These are phyloP conservation scores for Dichotomopilus funicola DNA, from an alignment of 2,329 filamentous ascomycete genomes.

Conservation along the genomic window DNA sequence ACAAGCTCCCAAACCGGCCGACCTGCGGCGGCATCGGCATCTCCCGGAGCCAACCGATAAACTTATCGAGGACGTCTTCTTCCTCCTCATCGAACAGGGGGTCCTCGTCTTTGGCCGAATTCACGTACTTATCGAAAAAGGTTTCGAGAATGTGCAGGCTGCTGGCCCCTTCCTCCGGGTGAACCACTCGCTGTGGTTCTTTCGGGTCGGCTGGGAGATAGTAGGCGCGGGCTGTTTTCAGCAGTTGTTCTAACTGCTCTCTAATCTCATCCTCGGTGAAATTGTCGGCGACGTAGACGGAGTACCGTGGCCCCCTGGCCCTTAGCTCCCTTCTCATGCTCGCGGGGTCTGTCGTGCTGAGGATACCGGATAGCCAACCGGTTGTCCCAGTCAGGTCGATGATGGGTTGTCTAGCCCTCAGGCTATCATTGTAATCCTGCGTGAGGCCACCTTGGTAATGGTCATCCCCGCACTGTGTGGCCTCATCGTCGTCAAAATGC, in stretches of 20 bases:
- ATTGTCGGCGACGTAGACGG: constrained; percentile 9
- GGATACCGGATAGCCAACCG: not conserved
- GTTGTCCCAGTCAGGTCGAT: constrained; percentile 2
- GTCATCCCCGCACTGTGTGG: too few relatives aligned
- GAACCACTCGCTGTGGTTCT: not conserved
- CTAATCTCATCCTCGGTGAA: constrained; percentile 17
- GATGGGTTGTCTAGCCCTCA: too few relatives aligned
- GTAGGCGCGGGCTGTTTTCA: constrained; percentile 16
- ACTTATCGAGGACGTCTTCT: constrained; percentile 17
- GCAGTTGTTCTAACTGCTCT: constrained; percentile 10
- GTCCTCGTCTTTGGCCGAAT: constrained; percentile 8
- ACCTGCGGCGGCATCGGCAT: not conserved
- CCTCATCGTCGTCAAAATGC: too few relatives aligned
- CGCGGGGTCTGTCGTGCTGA: not conserved
- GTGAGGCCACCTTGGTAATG: too few relatives aligned
- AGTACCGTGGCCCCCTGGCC: not conserved
- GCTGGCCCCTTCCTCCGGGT: not conserved
- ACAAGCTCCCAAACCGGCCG: constrained; percentile 2
- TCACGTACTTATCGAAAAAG: constrained; percentile 11
- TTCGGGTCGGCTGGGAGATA: constrained; percentile 11
- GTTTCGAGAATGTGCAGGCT: constrained; percentile 12
- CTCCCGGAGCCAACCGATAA: constrained; percentile 14
- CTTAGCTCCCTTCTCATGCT: not conserved
- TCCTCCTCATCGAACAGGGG: constrained; percentile 16
- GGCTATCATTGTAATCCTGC: too few relatives aligned